Base-by-base conservation (phyloP, 2,329 filamentous ascomycete species). In the Paraphaeosphaeria minitans region DNA sequence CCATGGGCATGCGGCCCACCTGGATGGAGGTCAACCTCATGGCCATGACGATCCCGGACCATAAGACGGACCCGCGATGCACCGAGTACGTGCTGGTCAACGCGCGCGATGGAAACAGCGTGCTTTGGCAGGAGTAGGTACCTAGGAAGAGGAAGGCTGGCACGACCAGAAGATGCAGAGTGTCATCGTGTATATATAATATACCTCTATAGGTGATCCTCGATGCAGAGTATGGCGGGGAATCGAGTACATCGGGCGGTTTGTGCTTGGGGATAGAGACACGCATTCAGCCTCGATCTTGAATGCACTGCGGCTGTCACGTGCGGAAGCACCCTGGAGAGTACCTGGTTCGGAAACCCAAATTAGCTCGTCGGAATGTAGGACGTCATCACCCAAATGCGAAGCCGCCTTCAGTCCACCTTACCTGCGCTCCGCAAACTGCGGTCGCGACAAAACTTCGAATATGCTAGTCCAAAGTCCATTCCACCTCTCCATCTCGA, bases 81-180 rank as follows among this genome's bases (percentile, higher is more conserved):
- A 73, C 70, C 2, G 72, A 74, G 60, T 74, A 73, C 53, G 72
- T 74, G 1, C 70, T 70, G 67, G 72, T 74, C n/a, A 74, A 74
- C 46, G 68, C 68, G 2, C 68, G 63, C 56, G 72, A 73, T 54
- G 55, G 66, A 58, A 65, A 61, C 53, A 74, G 53, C 50, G 65
- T 71, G 43, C 65, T 73, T 48, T 72, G 69, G 71, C 24, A 66
- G 53, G 55, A 58, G 55, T 61, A 53, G 22, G 41, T 33, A n/a
- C n/a, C n/a, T n/a, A n/a, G n/a, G n/a, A n/a, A n/a, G n/a, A n/a
- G n/a, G 19, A 19, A n/a, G 46, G 5, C 9, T 27, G 35, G 33
- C 9, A 33, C 4, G 46, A 13, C 29, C 9, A 29, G 10, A n/a
- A 16, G 46, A 48, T 6, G n/a, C n/a, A 31, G 9, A 31, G 41